These are phyloP conservation scores for Dipteronia sinensis DNA, from an alignment of 345 rosid genomes.

Conservation along the genomic window DNA sequence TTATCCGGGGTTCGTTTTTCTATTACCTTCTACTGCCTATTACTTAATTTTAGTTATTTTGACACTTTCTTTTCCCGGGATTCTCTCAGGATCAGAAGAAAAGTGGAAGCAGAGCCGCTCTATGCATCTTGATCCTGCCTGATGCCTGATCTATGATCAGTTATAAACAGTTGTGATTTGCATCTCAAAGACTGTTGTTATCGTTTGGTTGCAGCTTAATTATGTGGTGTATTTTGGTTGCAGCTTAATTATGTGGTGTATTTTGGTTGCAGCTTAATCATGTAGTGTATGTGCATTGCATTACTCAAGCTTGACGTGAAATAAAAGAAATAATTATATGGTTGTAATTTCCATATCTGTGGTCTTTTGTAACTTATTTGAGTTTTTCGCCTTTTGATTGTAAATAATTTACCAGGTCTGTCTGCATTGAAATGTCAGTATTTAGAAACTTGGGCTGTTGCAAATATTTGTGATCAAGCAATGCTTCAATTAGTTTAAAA, in stretches of 20 bases:
- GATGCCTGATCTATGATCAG: not conserved
- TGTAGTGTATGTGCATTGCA: not conserved
- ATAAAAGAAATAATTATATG: not conserved
- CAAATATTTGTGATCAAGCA: not conserved
- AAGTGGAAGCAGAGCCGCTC: constrained; percentile 74
- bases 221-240: not conserved
- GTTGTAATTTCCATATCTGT: not conserved
- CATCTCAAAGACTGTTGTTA: not conserved
- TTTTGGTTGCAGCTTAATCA: not conserved
- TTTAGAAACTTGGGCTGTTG: not conserved
- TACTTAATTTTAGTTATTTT: not conserved
- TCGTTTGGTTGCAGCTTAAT: not conserved
- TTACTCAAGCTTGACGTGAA: not conserved
- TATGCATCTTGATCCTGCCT: constrained; percentile 43
- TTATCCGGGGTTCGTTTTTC: not conserved
- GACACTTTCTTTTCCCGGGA: constrained; percentile 8
- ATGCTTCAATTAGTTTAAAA: not conserved
- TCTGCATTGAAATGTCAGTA: not conserved
- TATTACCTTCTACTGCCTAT: not conserved
- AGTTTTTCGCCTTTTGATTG: not conserved
- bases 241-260: not conserved
- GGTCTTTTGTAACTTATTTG: not conserved
- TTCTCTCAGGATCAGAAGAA: constrained; percentile 71
- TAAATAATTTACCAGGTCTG: not conserved
- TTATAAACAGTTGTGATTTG: constrained; percentile 5